Percentiles rank a stretch among this genome's conserved stretches.
phyloP scores from a whole-genome alignment of 371 early-diverging fungal species.

The Rhizopus stolonifer region DNA sequence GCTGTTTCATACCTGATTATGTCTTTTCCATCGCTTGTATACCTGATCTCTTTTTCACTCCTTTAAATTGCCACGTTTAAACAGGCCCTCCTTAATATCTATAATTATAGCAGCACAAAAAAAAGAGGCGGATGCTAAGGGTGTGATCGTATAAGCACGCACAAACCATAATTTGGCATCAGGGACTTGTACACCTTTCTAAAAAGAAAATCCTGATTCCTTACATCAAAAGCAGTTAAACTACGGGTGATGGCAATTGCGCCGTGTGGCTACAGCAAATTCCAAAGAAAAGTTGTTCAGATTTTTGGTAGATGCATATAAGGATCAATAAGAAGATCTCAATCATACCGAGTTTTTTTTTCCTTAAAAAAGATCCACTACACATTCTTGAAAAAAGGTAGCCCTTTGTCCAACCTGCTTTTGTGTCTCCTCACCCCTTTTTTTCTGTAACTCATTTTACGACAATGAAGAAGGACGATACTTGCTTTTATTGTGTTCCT shows the following conservation, averaged over 20 bases:
- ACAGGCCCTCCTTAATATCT: background rate
- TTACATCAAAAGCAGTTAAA: no score
- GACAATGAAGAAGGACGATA: background rate
- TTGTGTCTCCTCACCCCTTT: background rate
- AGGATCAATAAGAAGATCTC: background rate
- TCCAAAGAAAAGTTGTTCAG: no score
- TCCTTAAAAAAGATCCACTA: background rate
- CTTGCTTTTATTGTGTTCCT: background rate
- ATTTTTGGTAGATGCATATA: conserved; percentile 1
- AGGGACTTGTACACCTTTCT: background rate
- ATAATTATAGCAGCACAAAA: background rate
- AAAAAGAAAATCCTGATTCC: no score
- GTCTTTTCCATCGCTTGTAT: no score
- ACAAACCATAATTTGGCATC: background rate
- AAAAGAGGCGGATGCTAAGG: background rate
- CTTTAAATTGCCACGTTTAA: conserved; percentile 1
- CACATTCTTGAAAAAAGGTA: background rate
- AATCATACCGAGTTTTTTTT: background rate
- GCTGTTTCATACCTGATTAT: no score
- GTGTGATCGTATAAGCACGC: background rate
- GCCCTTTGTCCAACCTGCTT: background rate
- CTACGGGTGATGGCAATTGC: no score
- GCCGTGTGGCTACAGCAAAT: no score
- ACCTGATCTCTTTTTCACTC: no score
- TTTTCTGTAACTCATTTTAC: background rate